These are phyloP conservation scores for Amaranthus cruentus DNA, from an alignment of 148 eudicot genomes.

Conservation along the genomic window DNA sequence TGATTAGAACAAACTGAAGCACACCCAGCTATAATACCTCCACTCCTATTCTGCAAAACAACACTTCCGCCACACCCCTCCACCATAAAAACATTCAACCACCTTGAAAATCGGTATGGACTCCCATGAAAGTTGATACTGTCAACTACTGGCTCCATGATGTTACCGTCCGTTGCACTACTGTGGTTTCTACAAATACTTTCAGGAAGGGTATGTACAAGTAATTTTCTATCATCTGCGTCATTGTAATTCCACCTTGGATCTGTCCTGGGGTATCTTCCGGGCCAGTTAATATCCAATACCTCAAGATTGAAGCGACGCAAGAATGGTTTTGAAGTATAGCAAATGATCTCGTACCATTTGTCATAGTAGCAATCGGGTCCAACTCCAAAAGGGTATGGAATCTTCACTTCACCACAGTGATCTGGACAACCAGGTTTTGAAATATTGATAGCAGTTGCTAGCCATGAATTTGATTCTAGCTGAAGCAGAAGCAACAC, in stretches of 20 bases:
- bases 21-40: slow-evolving; percentile 21
- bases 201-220: not conserved
- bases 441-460: slow-evolving; percentile 8
- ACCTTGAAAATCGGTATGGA: slow-evolving; percentile 14
- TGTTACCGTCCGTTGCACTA: not conserved
- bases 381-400: slow-evolving; percentile 41
- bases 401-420: slow-evolving; percentile 29
- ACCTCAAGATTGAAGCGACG: slow-evolving; percentile 15
- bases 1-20: slow-evolving; percentile 28
- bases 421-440: slow-evolving; percentile 18
- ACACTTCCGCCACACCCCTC: slow-evolving; percentile 31
- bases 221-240: too few relatives aligned
- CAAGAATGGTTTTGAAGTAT: slow-evolving; percentile 22
- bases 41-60: slow-evolving; percentile 12
- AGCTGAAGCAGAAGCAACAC: slow-evolving; percentile 18
- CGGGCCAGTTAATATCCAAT: slow-evolving; percentile 21
- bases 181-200: slow-evolving; percentile 15
- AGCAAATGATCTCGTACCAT: slow-evolving; percentile 25
- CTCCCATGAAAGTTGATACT: slow-evolving; percentile 15
- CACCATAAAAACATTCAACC: slow-evolving; percentile 21
- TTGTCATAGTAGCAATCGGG: slow-evolving; percentile 14
- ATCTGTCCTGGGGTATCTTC: slow-evolving; percentile 9
- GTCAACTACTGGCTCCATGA: not conserved
- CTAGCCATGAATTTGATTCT: not conserved
- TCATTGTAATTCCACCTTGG: too few relatives aligned